Base-by-base conservation (phyloP, 345 rosid genomes). In the Abelmoschus esculentus region DNA sequence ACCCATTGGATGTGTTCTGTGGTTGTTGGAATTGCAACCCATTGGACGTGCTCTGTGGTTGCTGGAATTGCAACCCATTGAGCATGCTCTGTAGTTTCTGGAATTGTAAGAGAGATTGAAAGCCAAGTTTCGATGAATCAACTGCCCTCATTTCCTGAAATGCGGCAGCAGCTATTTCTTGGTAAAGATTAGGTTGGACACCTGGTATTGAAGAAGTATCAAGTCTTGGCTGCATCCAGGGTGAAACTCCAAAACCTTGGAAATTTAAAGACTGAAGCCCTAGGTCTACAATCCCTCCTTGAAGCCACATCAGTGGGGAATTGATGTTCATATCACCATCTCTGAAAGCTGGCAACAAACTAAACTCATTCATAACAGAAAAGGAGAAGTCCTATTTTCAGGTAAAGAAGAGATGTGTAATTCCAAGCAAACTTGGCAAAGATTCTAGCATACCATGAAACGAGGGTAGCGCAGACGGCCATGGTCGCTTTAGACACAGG, bases 221-320 rank as follows among this genome's bases (percentile, higher is more conserved):
- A 59, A 89, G 72, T 67, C 93, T 86, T 6, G 96, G 96, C 83
- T 87, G 98, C 86, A 86, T 77, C 97, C 96, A 93, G 4, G 97
- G 96, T 42, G 84, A 61, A 68, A 83, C 77, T 75, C 98, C 98
- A 73, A 85, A 73, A 57, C 93, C 91, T 71, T 86, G 89, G 75
- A 89, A 84, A 78, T 87, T 85, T 57, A 89, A 56, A 56, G 92
- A 81, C 14, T 82, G 92, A 17, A 90, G 76, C 72, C 90, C 89
- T 14, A 85, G 86, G 59, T 92, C 90, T 73, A 78, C 92, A 70
- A 69, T 34, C 14, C 82, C 91, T 70, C 84, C 86, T 70, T 81
- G 78, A 47, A 83, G 75, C 93, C 97, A 93, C 95, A 93, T 82
- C 66, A 88, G 82, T 18, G 87, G 86, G 22, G 97, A 84, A 73